A percentile compares a stretch with the other conserved stretches of the same genome.
Conservation (phyloP, 108 stramenopile genomes). For the Discostella pseudostelligera region DNA sequence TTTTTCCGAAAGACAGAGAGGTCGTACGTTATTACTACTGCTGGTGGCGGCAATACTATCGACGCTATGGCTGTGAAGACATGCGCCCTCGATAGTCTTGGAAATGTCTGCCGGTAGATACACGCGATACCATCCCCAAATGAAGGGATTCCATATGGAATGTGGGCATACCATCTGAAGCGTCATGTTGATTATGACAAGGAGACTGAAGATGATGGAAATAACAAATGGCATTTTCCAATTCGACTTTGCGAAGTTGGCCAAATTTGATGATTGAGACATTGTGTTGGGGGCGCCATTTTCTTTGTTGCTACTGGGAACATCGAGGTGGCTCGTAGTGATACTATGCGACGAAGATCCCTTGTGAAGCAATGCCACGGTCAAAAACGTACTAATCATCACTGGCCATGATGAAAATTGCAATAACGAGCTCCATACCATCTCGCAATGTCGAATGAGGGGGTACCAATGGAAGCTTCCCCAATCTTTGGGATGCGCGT, state of each 20-base stretch:
- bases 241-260: not conserved
- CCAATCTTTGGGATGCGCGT: conserved; percentile 21
- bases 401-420: conserved; percentile 43
- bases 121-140: conserved; percentile 40
- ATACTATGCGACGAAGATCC: not conserved
- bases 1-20: conserved; percentile 38
- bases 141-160: conserved; percentile 38
- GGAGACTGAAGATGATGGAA: not conserved
- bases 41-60: not conserved
- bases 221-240: conserved; percentile 4
- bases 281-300: not conserved
- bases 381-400: not conserved
- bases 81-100: conserved; percentile 18
- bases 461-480: not conserved
- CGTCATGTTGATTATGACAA: conserved; percentile 6
- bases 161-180: conserved; percentile 35
- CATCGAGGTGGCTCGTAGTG: not conserved
- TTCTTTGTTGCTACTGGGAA: not conserved
- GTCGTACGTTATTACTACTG: not conserved
- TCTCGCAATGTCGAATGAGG: conserved; percentile 22
- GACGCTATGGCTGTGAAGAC: conserved; percentile 13
- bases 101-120: conserved; percentile 23
- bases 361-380: conserved; percentile 9
- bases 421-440: conserved; percentile 43
- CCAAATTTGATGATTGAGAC: not conserved